These are phyloP conservation scores for Cystobasidium slooffiae DNA, from an alignment of 1,284 basidiomycete species.

Conservation along the genomic window DNA sequence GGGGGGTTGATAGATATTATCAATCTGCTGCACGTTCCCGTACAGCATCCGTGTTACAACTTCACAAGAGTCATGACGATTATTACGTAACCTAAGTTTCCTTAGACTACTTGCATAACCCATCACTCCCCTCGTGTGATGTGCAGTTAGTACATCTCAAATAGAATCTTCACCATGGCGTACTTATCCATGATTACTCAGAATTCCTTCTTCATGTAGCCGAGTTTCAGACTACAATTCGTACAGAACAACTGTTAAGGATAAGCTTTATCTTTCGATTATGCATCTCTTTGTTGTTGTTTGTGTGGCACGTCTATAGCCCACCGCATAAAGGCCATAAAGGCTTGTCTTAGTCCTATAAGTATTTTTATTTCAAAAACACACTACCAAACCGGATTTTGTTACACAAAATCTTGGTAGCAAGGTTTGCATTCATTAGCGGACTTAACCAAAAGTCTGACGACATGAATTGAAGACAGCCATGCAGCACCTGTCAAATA, in stretches of 20 bases:
- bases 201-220: constrained; percentile 54
- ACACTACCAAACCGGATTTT: too few species aligned
- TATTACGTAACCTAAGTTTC: constrained; percentile 45
- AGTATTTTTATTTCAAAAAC: constrained; percentile 44
- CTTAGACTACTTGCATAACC: constrained; percentile 42
- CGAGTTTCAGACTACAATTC: constrained; percentile 54
- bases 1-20: constrained; percentile 45
- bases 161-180: constrained; percentile 53
- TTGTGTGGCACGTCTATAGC: constrained; percentile 55
- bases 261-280: constrained; percentile 53
- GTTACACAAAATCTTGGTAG: constrained; percentile 49
- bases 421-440: constrained; percentile 48
- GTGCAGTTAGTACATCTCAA: constrained; percentile 54
- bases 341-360: constrained; percentile 54
- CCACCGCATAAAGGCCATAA: constrained; percentile 55
- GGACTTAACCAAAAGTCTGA: constrained; percentile 45
- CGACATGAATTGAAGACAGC: constrained; percentile 44
- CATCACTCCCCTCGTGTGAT: constrained; percentile 50
- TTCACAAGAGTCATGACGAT: constrained; percentile 48
- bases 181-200: constrained; percentile 54
- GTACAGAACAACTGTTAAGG: constrained; percentile 53
- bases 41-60: constrained; percentile 55
- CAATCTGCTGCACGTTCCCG: constrained; percentile 54
- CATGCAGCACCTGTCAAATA: constrained; percentile 47
- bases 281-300: constrained; percentile 54